Evolutionary conservation across 371 early-diverging fungal genomes (phyloP).

Genomic region (Chytridium lagenaria): DNA sequence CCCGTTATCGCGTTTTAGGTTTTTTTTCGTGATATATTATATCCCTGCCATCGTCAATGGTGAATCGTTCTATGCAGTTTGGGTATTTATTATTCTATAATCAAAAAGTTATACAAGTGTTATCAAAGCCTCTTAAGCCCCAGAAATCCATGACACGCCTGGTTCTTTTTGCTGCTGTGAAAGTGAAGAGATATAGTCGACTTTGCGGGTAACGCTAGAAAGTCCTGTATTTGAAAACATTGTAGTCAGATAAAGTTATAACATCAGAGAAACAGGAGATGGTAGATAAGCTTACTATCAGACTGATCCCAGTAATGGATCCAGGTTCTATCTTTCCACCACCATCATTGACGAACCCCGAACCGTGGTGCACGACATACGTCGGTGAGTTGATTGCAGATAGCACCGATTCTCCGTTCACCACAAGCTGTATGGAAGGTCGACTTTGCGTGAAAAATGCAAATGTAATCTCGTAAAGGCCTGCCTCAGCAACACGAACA

Average conservation of each 20-base stretch:
- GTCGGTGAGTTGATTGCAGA: conserved; percentile 57
- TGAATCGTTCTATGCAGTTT: too few relatives aligned
- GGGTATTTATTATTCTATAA: too few relatives aligned
- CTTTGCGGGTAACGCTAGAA: conserved; percentile 46
- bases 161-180: conserved; percentile 41
- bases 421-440: conserved; percentile 54
- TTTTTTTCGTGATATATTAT: too few relatives aligned
- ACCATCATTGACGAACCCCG: conserved; percentile 47
- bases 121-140: conserved; percentile 42
- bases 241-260: too few relatives aligned
- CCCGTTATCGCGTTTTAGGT: too few relatives aligned
- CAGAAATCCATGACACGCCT: conserved; percentile 52
- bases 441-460: conserved; percentile 50
- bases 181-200: conserved; percentile 49
- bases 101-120: too few relatives aligned
- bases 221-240: conserved; percentile 53
- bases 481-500: conserved; percentile 46
- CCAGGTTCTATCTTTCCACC: conserved; percentile 44
- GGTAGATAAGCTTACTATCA: conserved; percentile 39
- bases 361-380: conserved; percentile 51
- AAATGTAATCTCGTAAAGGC: conserved; percentile 56
- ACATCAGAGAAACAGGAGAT: neutral
- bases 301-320: conserved; percentile 48
- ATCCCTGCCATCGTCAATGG: too few relatives aligned
- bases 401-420: conserved; percentile 58